Conservation (phyloP, 495 filamentous ascomycete genomes). For the Neurospora tetraspora region DNA sequence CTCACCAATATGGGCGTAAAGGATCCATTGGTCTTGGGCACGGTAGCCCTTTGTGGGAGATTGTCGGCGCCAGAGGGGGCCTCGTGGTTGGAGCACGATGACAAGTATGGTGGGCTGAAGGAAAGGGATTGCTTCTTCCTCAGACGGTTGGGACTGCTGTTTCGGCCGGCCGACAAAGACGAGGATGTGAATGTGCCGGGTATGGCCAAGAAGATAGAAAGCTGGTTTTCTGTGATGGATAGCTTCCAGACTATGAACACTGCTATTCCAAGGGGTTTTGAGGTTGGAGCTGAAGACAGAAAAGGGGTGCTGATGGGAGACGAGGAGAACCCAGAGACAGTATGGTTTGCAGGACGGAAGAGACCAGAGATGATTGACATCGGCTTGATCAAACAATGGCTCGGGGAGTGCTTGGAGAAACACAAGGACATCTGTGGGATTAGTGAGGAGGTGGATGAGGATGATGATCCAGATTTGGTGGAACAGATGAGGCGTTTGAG, state of each 20-base stretch:
- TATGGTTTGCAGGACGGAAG: not conserved
- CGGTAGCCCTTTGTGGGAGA: not conserved
- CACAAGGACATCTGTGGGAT: not conserved
- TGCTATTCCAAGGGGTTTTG: not conserved
- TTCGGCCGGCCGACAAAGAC: not conserved
- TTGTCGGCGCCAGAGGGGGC: not conserved
- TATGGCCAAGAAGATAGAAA: not conserved
- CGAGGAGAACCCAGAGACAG: not conserved
- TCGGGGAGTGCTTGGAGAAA: not conserved
- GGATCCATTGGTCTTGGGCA: not conserved
- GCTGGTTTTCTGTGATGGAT: not conserved
- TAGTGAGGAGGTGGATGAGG: not conserved
- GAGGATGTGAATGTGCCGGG: not conserved
- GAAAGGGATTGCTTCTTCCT: not conserved
- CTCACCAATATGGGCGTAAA: not conserved
- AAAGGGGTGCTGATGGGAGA: not conserved
- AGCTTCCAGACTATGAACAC: not conserved
- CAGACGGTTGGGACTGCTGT: not conserved
- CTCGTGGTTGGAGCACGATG: not conserved
- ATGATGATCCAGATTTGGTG: not conserved
- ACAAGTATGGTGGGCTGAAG: not conserved
- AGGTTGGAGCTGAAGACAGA: not conserved
- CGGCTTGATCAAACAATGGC: not conserved
- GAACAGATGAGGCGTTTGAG: not conserved
- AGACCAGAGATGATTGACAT: not conserved